These are phyloP conservation scores for Omphalotus olearius DNA, from an alignment of 1,284 basidiomycete genomes.

Conservation along the genomic window DNA sequence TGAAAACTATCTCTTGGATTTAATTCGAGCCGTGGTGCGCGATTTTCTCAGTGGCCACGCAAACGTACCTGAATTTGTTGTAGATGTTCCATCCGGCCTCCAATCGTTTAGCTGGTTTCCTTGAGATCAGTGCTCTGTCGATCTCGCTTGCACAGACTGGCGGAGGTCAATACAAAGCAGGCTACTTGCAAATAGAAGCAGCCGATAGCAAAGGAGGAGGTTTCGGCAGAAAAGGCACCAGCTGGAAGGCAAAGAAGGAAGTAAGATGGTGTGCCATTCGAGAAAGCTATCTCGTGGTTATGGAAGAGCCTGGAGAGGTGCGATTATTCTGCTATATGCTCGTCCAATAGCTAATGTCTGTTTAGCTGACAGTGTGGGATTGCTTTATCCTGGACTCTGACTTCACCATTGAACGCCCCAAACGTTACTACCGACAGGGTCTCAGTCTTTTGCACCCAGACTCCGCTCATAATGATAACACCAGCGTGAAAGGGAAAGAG, in stretches of 20 bases:
- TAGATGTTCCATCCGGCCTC: conserved; percentile 97
- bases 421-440: conserved; percentile 74
- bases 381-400: conserved; percentile 92
- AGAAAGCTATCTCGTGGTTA: conserved; percentile 88
- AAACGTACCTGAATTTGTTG: conserved; percentile 9
- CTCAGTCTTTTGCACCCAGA: conserved; percentile 54
- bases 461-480: conserved; percentile 19
- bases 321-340: conserved; percentile 17
- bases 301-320: conserved; percentile 86
- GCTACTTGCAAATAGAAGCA: conserved; percentile 66
- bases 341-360: neutral
- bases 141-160: conserved; percentile 82
- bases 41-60: neutral
- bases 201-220: conserved; percentile 42
- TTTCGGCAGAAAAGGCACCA: conserved; percentile 61
- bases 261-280: conserved; percentile 92
- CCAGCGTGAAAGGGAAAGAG: conserved; percentile 3
- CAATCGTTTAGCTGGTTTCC: conserved; percentile 90
- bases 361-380: conserved; percentile 78
- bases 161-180: conserved; percentile 87
- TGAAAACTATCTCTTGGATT: conserved; percentile 85
- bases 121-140: conserved; percentile 91
- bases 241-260: conserved; percentile 68
- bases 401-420: conserved; percentile 82
- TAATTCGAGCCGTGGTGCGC: conserved; percentile 87